Evolutionary conservation across 2,329 filamentous ascomycete species (phyloP).

Genomic region (Huntiella savannae): DNA sequence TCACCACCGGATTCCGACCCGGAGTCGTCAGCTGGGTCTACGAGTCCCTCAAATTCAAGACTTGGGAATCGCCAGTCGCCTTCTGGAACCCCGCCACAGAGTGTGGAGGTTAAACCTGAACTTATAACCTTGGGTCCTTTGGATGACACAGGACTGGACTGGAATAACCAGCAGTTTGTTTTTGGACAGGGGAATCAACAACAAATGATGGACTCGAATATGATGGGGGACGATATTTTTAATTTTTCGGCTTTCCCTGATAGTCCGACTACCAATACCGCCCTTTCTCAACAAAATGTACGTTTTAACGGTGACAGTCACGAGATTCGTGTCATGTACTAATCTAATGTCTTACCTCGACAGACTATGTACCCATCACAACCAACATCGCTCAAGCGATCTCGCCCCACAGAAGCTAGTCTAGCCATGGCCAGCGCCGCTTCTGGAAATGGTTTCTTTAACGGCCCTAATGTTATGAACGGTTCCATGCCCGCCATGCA

Average conservation of each 20-base stretch:
- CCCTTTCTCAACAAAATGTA: slow-evolving; percentile 7
- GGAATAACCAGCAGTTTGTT: slow-evolving; percentile 6
- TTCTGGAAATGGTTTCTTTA: slow-evolving; percentile 5
- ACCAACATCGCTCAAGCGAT: slow-evolving; percentile 9
- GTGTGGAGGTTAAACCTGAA: background rate
- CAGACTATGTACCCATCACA: slow-evolving; percentile 7
- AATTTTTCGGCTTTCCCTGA: slow-evolving; percentile 9
- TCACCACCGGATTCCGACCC: slow-evolving; percentile 11
- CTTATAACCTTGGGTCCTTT: slow-evolving; percentile 7
- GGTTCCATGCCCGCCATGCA: slow-evolving; percentile 4
- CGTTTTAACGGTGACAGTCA: background rate
- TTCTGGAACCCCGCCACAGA: slow-evolving; percentile 9
- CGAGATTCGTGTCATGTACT: background rate
- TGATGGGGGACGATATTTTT: slow-evolving; percentile 11
- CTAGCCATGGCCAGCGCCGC: slow-evolving; percentile 4
- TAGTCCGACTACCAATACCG: background rate
- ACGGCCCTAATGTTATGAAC: slow-evolving; percentile 1
- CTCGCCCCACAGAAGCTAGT: slow-evolving; percentile 4
- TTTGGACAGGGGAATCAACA: slow-evolving; percentile 6
- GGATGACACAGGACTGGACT: slow-evolving; percentile 6
- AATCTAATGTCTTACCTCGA: slow-evolving; percentile 1
- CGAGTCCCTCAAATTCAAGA: slow-evolving; percentile 10
- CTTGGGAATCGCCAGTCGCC: slow-evolving; percentile 8
- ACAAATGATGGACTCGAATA: slow-evolving; percentile 7
- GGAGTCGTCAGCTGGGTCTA: slow-evolving; percentile 9